A percentile compares a stretch with the other conserved stretches of the same genome.
These are phyloP conservation scores for Pseudogymnoascus sp. DNA, from an alignment of 2,329 filamentous ascomycete species.

Conservation along the genomic window DNA sequence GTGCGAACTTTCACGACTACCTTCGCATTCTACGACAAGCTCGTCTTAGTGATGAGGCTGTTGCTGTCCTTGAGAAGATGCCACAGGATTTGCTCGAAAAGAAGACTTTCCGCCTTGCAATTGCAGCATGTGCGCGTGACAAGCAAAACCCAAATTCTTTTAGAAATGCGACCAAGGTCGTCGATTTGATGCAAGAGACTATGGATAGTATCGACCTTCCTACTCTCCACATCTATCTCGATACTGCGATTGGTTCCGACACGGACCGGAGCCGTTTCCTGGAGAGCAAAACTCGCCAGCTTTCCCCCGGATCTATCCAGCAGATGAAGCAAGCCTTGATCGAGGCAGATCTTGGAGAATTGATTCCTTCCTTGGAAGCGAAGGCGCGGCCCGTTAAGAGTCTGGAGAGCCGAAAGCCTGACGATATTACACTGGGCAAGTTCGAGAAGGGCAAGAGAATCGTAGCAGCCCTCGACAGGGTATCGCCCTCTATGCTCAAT, in stretches of 20 bases:
- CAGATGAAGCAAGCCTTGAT: neutral
- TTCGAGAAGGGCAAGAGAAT: constrained; percentile 44
- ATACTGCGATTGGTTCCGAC: constrained; percentile 41
- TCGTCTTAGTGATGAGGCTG: constrained; percentile 55
- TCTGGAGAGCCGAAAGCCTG: neutral
- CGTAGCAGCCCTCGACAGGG: constrained; percentile 39
- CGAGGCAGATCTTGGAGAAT: neutral
- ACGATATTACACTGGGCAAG: constrained; percentile 27
- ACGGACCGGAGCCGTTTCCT: constrained; percentile 34
- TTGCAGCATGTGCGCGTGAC: constrained; percentile 68
- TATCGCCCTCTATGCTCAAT: constrained; percentile 29
- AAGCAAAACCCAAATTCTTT: constrained; percentile 66
- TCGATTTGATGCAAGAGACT: constrained; percentile 52
- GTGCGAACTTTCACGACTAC: constrained; percentile 60
- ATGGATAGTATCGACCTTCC: constrained; percentile 42
- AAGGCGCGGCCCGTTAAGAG: constrained; percentile 12
- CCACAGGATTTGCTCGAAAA: constrained; percentile 37
- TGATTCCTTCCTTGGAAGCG: constrained; percentile 11
- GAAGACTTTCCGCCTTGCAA: constrained; percentile 62
- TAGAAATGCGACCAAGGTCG: constrained; percentile 53
- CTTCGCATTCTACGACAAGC: constrained; percentile 59
- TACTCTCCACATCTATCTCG: constrained; percentile 48
- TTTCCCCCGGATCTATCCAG: neutral
- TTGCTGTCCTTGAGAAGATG: constrained; percentile 51
- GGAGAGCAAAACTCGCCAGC: neutral